Evolutionary conservation across 768 basidiomycete genomes (phyloP), one percentile per base, ranked within the genome.

Genomic region (Mycena chlorophos): DNA sequence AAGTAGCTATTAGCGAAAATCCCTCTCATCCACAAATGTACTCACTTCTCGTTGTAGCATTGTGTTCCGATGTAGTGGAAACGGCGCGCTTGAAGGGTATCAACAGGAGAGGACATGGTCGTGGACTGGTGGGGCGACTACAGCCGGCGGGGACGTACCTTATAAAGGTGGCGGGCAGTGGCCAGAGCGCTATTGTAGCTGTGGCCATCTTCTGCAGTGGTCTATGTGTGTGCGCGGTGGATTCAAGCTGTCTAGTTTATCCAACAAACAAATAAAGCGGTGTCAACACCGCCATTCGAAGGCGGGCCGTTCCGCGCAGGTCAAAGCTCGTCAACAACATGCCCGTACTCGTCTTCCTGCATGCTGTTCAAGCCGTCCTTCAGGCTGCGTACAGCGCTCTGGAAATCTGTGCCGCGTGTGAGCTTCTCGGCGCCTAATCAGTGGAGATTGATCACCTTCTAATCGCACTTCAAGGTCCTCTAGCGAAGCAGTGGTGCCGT

Each of bases 381-480:
- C 13, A 40, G 6, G 19, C 12, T 20, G 19, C 39, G 13, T 19
- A 84, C 77, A 13, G 78, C 67, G 22, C 71, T 71, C 61, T 80
- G 82, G 29, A 84, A 67, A 61, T 80, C 79, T 25, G 62, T 57
- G 20, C 38, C 30, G 14, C 4, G 52, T 47, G 42, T 39, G 1
- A 29, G 13, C n/a, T 20, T 8, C 4, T 20, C 4, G 42, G 20
- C 17, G n/a, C 5, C 19, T 19, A 39, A 25, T 58, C 13, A 51
- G 47, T 22, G 27, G 16, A 63, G 69, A n/a, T n/a, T n/a, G n/a
- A n/a, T 4, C 50, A 73, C 74, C 78, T 26, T 73, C 69, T 58
- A 89, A 71, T 73, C 89, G 88, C 73, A 92, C 90, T 69, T 93
- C 90, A 43, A 91, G 71, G 49, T 90, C 89, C 57, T 89, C 89